Conservation (phyloP, 2,329 filamentous ascomycete species). For the Aschersonia sp. region DNA sequence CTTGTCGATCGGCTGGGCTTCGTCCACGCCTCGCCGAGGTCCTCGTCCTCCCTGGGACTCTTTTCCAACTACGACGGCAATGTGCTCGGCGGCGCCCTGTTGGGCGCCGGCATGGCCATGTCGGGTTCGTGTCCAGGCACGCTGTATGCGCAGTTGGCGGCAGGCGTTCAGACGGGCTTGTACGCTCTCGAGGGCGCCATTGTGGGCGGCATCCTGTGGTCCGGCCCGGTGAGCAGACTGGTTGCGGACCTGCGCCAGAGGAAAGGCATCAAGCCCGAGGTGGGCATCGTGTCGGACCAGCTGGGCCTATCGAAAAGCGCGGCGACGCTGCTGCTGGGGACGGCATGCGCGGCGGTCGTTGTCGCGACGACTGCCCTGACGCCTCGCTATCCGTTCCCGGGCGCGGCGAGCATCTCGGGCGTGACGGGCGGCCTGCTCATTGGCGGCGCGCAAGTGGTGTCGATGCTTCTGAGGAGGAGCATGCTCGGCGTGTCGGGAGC, state of each 20-base stretch:
- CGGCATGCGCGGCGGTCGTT: constrained; percentile 24
- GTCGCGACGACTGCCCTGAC: constrained; percentile 16
- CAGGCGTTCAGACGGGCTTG: constrained; percentile 34
- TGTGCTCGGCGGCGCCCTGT: constrained; percentile 43
- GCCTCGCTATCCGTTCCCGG: constrained; percentile 10
- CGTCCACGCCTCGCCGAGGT: constrained; percentile 29
- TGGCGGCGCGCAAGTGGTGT: constrained; percentile 40
- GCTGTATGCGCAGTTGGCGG: constrained; percentile 43
- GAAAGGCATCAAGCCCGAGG: constrained; percentile 11
- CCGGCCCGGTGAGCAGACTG: constrained; percentile 24
- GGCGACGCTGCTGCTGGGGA: constrained; percentile 27
- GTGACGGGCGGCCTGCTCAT: constrained; percentile 45
- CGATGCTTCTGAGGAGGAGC: constrained; percentile 33
- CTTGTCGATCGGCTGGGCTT: constrained; percentile 27
- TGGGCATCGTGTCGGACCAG: constrained; percentile 21
- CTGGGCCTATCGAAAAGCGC: constrained; percentile 22
- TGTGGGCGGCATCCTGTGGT: constrained; percentile 39
- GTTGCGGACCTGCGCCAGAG: constrained; percentile 14
- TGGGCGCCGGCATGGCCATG: constrained; percentile 52
- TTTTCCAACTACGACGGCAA: constrained; percentile 47
- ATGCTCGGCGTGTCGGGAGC: constrained; percentile 46
- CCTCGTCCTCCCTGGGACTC: constrained; percentile 35
- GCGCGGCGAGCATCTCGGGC: constrained; percentile 20
- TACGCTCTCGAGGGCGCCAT: constrained; percentile 39
- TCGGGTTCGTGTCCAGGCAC: constrained; percentile 53